Percentiles rank a stretch among this genome's conserved stretches.
phyloP scores from a whole-genome alignment of 2,329 filamentous ascomycete species.

The Xylaria sp. region DNA sequence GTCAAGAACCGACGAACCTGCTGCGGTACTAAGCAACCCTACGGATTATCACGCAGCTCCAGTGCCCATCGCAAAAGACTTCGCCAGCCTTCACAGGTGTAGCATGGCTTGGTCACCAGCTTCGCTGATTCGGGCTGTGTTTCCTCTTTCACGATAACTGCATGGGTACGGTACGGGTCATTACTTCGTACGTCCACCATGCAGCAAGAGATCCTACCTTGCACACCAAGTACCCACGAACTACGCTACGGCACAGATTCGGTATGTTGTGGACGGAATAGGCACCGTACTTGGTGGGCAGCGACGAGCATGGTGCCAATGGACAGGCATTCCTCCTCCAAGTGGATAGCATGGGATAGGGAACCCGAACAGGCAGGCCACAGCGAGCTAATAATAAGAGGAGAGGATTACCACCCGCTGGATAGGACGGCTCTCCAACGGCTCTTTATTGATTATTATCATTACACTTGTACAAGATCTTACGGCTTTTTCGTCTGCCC shows the following conservation, averaged over 20 bases:
- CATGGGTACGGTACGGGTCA: not conserved
- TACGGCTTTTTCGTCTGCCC: constrained; percentile 1
- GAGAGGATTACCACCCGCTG: not conserved
- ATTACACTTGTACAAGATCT: not conserved
- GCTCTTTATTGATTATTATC: not conserved
- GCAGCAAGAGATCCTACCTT: not conserved
- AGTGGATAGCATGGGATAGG: not conserved
- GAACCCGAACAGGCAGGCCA: constrained; percentile 11
- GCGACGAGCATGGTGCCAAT: not conserved
- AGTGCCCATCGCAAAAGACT: too few relatives aligned
- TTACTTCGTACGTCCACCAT: not conserved
- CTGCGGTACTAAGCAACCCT: too few relatives aligned
- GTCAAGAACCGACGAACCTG: too few relatives aligned
- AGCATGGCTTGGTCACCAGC: not conserved
- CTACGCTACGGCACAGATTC: too few relatives aligned
- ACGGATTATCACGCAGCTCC: too few relatives aligned
- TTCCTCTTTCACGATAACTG: not conserved
- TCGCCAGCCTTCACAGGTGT: too few relatives aligned
- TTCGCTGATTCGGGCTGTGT: not conserved
- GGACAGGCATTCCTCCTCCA: not conserved
- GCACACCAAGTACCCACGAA: not conserved
- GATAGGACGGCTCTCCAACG: constrained; percentile 1
- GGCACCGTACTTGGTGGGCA: not conserved
- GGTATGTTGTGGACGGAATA: not conserved
- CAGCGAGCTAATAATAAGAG: not conserved